Conservation (phyloP, 257 asterid species). For the Plectranthus barbatus region DNA sequence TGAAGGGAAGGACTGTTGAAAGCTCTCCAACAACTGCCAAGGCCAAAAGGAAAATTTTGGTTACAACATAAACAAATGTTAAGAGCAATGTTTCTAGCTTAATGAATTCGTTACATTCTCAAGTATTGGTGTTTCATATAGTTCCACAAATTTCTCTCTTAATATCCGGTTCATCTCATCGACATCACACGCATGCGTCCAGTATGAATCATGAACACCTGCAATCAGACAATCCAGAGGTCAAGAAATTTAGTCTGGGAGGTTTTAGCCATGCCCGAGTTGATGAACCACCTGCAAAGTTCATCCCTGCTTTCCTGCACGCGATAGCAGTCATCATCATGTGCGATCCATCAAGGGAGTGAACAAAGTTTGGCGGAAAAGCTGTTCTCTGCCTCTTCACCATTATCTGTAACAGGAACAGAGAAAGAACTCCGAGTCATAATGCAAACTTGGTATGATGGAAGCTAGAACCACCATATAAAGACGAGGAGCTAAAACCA, state of each 20-base stretch:
- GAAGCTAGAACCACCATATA: not conserved
- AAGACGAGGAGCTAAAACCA: not conserved
- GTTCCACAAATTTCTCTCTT: conserved; percentile 84
- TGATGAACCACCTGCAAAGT: conserved; percentile 73
- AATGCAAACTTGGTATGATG: not conserved
- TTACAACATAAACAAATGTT: too few species aligned
- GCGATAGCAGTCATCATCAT: conserved; percentile 99
- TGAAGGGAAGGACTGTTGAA: conserved; percentile 68
- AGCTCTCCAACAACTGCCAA: conserved; percentile 78
- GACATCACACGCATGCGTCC: conserved; percentile 98
- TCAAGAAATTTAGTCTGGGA: not conserved
- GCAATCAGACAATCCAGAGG: conserved; percentile 16
- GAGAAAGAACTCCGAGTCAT: conserved; percentile 2
- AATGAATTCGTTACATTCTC: conserved; percentile 58
- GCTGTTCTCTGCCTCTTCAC: conserved; percentile 91
- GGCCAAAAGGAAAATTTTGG: too few species aligned
- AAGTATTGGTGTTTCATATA: conserved; percentile 71
- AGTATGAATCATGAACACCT: conserved; percentile 98
- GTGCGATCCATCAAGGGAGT: conserved; percentile 94
- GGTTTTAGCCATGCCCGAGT: not conserved
- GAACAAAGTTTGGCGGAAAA: conserved; percentile 95
- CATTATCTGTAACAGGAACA: conserved; percentile 52
- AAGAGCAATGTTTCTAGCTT: not conserved
- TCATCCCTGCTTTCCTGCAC: conserved; percentile 80
- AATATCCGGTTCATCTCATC: conserved; percentile 68